Conservation (phyloP, 345 rosid genomes). For the Psidium friedrichsthalianum region DNA sequence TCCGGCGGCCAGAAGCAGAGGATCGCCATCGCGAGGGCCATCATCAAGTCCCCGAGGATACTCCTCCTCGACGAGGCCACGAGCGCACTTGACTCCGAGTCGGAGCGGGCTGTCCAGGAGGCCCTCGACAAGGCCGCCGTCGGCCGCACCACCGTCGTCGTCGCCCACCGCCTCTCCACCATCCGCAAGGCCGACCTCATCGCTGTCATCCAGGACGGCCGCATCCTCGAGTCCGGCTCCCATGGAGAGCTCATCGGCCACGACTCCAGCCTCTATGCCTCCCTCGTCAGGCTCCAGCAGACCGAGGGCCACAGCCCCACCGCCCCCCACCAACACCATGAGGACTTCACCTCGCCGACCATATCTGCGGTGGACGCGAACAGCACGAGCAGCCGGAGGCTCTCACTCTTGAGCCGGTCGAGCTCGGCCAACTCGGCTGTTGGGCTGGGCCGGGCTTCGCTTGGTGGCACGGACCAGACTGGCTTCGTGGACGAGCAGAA, state of each 20-base stretch:
- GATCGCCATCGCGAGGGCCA: constrained; percentile 68
- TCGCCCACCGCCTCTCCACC: constrained; percentile 80
- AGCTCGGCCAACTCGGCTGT: constrained; percentile 39
- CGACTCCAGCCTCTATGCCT: constrained; percentile 33
- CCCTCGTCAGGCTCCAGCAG: constrained; percentile 50
- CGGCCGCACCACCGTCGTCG: constrained; percentile 59
- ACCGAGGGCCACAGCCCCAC: constrained; percentile 11
- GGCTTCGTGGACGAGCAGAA: constrained; percentile 6
- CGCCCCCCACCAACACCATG: not conserved
- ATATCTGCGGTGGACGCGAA: constrained; percentile 23
- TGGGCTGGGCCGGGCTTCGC: constrained; percentile 5
- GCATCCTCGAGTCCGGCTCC: constrained; percentile 40
- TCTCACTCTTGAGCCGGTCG: constrained; percentile 42
- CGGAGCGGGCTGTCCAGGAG: constrained; percentile 60
- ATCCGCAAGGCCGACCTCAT: constrained; percentile 54
- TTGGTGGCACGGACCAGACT: not conserved
- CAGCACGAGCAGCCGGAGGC: constrained; percentile 28
- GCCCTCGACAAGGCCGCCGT: constrained; percentile 65
- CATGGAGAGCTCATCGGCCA: constrained; percentile 45
- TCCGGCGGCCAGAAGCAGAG: constrained; percentile 89
- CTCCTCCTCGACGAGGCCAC: constrained; percentile 82
- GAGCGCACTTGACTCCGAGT: constrained; percentile 73
- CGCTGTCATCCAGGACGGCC: constrained; percentile 42
- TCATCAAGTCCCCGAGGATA: constrained; percentile 61
- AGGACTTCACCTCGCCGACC: constrained; percentile 1